Base-by-base conservation (phyloP, 345 rosid genomes). In the Salix caprea region DNA sequence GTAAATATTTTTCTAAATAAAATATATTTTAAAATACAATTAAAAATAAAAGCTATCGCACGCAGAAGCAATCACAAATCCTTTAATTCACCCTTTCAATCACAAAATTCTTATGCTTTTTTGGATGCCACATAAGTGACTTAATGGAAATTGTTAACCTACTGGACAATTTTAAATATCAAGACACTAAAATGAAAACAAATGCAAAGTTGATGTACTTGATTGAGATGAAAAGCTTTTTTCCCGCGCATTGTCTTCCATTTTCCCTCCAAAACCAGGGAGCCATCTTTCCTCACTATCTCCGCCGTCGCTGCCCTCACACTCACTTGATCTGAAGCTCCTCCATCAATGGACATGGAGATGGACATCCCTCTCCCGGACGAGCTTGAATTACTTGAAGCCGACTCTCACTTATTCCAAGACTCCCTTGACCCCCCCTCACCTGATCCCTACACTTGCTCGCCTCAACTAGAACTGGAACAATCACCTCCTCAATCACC, bases 311-410 rank as follows among this genome's bases (percentile, higher is more conserved):
- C 56, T 42, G 23, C 16, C n/a, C 61, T 54, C 44, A 36, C 32
- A 13, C 37, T 46, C 18, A 46, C 65, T 60, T 24, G 10, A 21
- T 19, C 65, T n/a, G 42, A 23, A 46, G 50, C 50, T 46, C 50
- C 50, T 46, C 50, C 18, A 46, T 10, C 52, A 26, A 21, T 76
- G 73, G 78, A 70, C 44, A 87, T 87, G 89, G 91, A 94, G 23
- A 82, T 87, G 83, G 97, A 90, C 79, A 88, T 91, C 30, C 98
- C 97, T 23, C 84, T 78, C 1, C 90, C 94, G 4, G 97, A 91
- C 77, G 99, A 96, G 89, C 95, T 96, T 78, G 97, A 96, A 85
- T 86, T 91, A 81, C 95, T 93, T 15, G 99, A 91, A 85, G 89
- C 92, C 39, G 80, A 95, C 79, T 86, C 89, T 54, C 76, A 74